These are phyloP conservation scores for Trematosphaeria pertusa DNA, from an alignment of 2,329 filamentous ascomycete species.

Conservation along the genomic window DNA sequence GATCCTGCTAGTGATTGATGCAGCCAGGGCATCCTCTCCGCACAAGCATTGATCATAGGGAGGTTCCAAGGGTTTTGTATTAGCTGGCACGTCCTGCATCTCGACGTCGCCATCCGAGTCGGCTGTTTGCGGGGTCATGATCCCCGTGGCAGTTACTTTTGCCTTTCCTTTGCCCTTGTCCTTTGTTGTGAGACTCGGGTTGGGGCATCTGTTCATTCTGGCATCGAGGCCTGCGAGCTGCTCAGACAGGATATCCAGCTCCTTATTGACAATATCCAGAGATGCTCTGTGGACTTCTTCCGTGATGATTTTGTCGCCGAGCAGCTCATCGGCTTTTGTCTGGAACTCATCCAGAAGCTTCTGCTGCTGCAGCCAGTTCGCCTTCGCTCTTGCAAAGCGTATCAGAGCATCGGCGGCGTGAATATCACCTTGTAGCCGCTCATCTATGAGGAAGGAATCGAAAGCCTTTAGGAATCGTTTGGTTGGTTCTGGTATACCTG, in stretches of 20 bases:
- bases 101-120: constrained; percentile 25
- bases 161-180: constrained; percentile 13
- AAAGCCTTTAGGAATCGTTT: constrained; percentile 46
- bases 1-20: neutral
- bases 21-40: neutral
- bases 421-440: constrained; percentile 42
- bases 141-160: constrained; percentile 10
- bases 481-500: constrained; percentile 14
- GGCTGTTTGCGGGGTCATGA: constrained; percentile 19
- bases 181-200: neutral
- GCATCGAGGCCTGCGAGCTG: no score
- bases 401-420: constrained; percentile 48
- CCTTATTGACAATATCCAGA: constrained; percentile 13
- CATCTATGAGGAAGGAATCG: constrained; percentile 47
- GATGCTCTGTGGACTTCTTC: constrained; percentile 26
- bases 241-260: neutral
- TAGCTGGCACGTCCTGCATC: neutral
- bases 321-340: constrained; percentile 42
- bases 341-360: constrained; percentile 33
- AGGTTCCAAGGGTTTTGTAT: neutral
- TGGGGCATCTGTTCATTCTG: neutral
- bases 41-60: neutral
- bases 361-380: constrained; percentile 25
- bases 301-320: constrained; percentile 35
- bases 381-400: constrained; percentile 45